These are phyloP conservation scores for Naegleria lovaniensis DNA, from an alignment of 208 protist species.

Conservation along the genomic window DNA sequence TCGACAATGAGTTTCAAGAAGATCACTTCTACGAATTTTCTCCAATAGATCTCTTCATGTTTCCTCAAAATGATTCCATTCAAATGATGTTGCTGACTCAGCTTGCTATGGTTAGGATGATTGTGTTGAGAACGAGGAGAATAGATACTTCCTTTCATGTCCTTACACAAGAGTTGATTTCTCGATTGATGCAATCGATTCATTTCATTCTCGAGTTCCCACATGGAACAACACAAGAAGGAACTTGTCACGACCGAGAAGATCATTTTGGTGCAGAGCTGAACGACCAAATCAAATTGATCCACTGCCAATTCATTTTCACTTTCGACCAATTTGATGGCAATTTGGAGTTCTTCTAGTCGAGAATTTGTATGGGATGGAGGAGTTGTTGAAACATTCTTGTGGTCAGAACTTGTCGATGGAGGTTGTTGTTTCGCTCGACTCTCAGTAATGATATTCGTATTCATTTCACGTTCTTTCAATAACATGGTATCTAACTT, in stretches of 20 bases:
- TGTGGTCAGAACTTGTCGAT: not conserved
- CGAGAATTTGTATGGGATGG: no score
- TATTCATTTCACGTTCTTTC: not conserved
- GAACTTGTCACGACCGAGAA: not conserved
- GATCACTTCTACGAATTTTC: not conserved
- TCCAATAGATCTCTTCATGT: constrained; percentile 1
- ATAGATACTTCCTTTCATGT: no score
- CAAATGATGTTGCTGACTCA: not conserved
- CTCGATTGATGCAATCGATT: not conserved
- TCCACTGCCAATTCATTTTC: not conserved
- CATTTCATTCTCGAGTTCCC: not conserved
- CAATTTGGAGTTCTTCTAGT: not conserved
- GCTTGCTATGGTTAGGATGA: no score
- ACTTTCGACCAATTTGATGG: not conserved
- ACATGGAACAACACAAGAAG: not conserved
- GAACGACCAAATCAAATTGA: not conserved
- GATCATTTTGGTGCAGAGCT: not conserved
- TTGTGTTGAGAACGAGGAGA: not conserved
- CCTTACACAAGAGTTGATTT: not conserved
- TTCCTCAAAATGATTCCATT: not conserved
- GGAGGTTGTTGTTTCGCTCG: not conserved
- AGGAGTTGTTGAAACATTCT: no score
- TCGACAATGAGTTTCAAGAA: not conserved
- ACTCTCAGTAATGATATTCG: not conserved
- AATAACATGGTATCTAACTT: not conserved